Percentiles rank a stretch among this genome's conserved stretches.
These are phyloP conservation scores for Blastobotrys apis DNA, from an alignment of 1,139 yeast species.

Conservation along the genomic window DNA sequence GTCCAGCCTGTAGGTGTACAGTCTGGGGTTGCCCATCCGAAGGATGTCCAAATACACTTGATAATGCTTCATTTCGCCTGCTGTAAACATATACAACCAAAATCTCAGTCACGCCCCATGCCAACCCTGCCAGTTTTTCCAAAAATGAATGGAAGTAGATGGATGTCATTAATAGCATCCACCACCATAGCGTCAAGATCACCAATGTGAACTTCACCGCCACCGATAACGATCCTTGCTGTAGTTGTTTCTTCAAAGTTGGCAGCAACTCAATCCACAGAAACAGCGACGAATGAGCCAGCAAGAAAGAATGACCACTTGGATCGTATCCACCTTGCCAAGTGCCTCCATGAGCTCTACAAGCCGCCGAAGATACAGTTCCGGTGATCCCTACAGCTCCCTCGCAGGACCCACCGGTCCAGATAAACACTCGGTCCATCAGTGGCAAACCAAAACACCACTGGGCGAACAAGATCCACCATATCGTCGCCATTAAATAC, in stretches of 20 bases:
- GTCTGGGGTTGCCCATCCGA: no score
- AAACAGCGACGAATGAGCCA: constrained; percentile 68
- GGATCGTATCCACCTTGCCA: constrained; percentile 98
- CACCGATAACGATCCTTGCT: constrained; percentile 1
- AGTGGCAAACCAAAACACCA: constrained; percentile 86
- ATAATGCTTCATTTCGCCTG: constrained; percentile 10
- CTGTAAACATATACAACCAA: constrained; percentile 41
- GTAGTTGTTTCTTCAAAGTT: constrained; percentile 11
- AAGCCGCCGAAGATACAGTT: constrained; percentile 43
- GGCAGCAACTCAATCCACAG: constrained; percentile 62
- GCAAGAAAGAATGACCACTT: constrained; percentile 83
- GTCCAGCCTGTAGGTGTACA: no score
- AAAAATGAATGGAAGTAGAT: constrained; percentile 75
- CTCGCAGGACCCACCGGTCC: constrained; percentile 79
- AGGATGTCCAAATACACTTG: constrained; percentile 6
- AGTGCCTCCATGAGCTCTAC: constrained; percentile 59
- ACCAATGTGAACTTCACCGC: constrained; percentile 37
- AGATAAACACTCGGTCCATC: constrained; percentile 78
- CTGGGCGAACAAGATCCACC: constrained; percentile 85
- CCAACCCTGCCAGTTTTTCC: constrained; percentile 67
- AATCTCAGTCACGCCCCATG: constrained; percentile 54
- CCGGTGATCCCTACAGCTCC: constrained; percentile 17
- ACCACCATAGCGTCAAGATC: constrained; percentile 65
- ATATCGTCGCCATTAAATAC: constrained; percentile 53
- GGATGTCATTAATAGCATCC: constrained; percentile 82